Conservation (phyloP, 108 stramenopile species). For the Skeletonema potamos region DNA sequence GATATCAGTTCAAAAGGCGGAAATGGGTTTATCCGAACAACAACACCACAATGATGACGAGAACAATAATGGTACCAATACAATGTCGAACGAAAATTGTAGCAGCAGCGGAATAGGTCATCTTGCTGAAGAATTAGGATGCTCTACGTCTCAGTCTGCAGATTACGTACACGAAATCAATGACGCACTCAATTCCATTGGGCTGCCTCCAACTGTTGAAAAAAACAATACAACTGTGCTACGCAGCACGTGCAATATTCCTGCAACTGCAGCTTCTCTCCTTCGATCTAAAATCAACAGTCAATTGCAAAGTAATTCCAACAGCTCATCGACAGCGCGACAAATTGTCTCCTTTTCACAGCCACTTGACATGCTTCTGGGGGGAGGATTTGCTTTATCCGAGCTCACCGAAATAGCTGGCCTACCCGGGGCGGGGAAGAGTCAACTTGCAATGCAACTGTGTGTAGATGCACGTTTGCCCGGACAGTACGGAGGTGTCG, state of each 20-base stretch:
- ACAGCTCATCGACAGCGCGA: slow-evolving; percentile 6
- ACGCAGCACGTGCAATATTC: background rate
- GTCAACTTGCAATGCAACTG: slow-evolving; percentile 94
- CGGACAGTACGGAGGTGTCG: slow-evolving; percentile 79
- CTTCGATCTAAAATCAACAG: slow-evolving; percentile 16
- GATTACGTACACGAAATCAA: slow-evolving; percentile 39
- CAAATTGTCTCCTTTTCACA: slow-evolving; percentile 81
- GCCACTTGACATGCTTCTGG: slow-evolving; percentile 75
- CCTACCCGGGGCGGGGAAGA: slow-evolving; percentile 93
- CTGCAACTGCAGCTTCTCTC: slow-evolving; percentile 36
- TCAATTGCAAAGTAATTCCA: background rate
- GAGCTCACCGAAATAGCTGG: slow-evolving; percentile 92
- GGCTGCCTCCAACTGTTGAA: slow-evolving; percentile 5
- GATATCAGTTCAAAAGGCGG: slow-evolving; percentile 15
- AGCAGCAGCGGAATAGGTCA: background rate
- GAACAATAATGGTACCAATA: background rate
- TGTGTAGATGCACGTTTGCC: slow-evolving; percentile 88
- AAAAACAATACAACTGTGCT: background rate
- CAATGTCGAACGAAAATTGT: background rate
- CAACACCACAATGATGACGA: background rate
- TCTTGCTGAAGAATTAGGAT: slow-evolving; percentile 31
- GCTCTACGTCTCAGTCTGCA: slow-evolving; percentile 27
- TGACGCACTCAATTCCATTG: slow-evolving; percentile 23
- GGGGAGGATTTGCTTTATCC: slow-evolving; percentile 83
- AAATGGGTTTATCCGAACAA: background rate